phyloP scores from a whole-genome alignment of 306 rosid species.

The Cucumis cinereus region DNA sequence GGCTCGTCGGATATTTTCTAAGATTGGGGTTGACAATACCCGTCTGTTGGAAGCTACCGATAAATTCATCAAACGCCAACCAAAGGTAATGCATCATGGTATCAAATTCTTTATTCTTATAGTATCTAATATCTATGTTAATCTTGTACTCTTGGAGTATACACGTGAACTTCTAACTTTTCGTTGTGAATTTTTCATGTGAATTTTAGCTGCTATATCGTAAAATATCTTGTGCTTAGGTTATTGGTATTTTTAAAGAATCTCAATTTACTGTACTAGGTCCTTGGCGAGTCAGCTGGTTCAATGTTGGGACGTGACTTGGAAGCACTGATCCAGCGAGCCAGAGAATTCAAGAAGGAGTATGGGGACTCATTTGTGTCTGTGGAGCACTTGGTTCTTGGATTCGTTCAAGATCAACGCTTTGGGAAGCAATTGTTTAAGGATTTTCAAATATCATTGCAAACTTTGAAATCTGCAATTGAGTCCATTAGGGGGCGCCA shows the following conservation, averaged over 20 bases:
- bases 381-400: slow-evolving; percentile 94
- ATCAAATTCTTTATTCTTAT: not conserved
- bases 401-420: slow-evolving; percentile 64
- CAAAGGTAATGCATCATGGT: slow-evolving; percentile 43
- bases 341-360: slow-evolving; percentile 80
- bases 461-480: slow-evolving; percentile 60
- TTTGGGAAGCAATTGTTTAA: slow-evolving; percentile 74
- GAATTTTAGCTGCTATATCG: not conserved
- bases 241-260: slow-evolving; percentile 5
- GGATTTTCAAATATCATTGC: slow-evolving; percentile 72
- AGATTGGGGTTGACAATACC: slow-evolving; percentile 74
- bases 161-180: not conserved
- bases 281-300: slow-evolving; percentile 71
- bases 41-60: slow-evolving; percentile 84
- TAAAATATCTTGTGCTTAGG: not conserved
- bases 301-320: slow-evolving; percentile 94
- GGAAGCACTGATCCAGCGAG: slow-evolving; percentile 84
- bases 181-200: not conserved
- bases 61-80: slow-evolving; percentile 84
- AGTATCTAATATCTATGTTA: not conserved
- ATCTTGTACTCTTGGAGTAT: not conserved
- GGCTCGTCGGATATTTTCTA: slow-evolving; percentile 88
- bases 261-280: slow-evolving; percentile 29
- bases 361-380: slow-evolving; percentile 93
- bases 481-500: slow-evolving; percentile 88